These are phyloP conservation scores for Prunus mume DNA, from an alignment of 306 rosid species.

Conservation along the genomic window DNA sequence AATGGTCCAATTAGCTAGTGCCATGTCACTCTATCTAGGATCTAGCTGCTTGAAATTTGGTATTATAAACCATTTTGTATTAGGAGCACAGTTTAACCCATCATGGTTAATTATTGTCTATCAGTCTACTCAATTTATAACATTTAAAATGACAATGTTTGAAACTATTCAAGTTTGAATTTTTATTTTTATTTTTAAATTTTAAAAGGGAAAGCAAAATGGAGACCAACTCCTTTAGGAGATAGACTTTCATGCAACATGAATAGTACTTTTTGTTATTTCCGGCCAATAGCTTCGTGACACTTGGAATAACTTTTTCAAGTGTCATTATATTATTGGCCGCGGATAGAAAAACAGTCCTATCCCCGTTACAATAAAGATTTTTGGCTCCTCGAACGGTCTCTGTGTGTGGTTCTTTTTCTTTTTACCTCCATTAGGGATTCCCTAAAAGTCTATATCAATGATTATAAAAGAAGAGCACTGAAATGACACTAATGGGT, in stretches of 20 bases:
- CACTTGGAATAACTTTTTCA: accelerated
- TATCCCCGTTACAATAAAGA: too few species aligned
- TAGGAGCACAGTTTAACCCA: background rate
- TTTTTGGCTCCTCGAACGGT: constrained; percentile 31
- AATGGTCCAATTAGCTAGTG: constrained; percentile 20
- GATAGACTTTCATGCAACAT: too few species aligned
- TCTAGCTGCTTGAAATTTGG: background rate
- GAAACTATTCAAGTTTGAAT: too few species aligned
- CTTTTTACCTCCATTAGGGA: constrained; percentile 19
- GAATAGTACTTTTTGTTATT: too few species aligned
- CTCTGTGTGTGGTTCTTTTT: background rate
- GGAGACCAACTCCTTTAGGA: too few species aligned
- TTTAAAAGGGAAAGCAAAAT: too few species aligned
- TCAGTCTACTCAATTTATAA: too few species aligned
- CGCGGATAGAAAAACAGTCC: accelerated
- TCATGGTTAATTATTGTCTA: background rate
- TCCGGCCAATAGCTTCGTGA: accelerated
- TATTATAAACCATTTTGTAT: background rate
- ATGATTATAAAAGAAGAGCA: constrained; percentile 35
- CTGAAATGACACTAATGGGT: constrained; percentile 6
- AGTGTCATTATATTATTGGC: too few species aligned
- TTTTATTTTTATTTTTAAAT: too few species aligned
- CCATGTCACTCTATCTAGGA: constrained; percentile 16
- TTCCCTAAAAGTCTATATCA: constrained; percentile 3
- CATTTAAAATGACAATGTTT: too few species aligned